Percentiles rank a stretch among this genome's conserved stretches.
These are phyloP conservation scores for Rugonectria rugulosa DNA, from an alignment of 2,329 filamentous ascomycete species.

Conservation along the genomic window DNA sequence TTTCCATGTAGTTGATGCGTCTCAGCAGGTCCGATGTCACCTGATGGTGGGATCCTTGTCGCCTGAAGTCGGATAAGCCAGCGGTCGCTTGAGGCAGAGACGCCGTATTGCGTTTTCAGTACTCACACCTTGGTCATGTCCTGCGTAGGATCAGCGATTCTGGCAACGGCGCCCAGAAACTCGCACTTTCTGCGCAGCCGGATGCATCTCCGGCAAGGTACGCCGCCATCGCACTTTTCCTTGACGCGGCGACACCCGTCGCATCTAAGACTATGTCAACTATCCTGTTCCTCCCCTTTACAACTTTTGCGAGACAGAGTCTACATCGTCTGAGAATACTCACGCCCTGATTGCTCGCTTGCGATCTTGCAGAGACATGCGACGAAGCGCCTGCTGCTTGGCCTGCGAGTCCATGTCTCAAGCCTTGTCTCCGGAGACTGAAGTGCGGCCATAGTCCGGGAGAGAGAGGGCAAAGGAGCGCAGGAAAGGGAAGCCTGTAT, in stretches of 20 bases:
- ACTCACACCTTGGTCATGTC: constrained; percentile 29
- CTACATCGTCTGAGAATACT: neutral
- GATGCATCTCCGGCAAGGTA: constrained; percentile 62
- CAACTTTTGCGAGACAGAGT: too few species aligned
- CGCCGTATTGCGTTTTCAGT: neutral
- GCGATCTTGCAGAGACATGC: neutral
- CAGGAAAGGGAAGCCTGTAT: too few species aligned
- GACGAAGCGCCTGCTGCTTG: neutral
- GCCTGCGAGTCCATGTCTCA: neutral
- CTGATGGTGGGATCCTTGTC: constrained; percentile 17
- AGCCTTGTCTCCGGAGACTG: neutral
- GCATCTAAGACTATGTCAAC: constrained; percentile 30
- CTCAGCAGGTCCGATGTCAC: constrained; percentile 28
- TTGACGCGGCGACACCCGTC: constrained; percentile 62
- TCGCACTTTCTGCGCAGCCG: constrained; percentile 44
- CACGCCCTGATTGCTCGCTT: neutral
- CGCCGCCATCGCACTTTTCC: constrained; percentile 63
- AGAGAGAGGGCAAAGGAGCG: too few species aligned
- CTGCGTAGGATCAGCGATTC: constrained; percentile 34
- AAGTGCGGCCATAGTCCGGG: neutral
- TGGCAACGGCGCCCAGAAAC: constrained; percentile 41
- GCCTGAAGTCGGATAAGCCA: constrained; percentile 24
- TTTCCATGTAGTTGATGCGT: constrained; percentile 49
- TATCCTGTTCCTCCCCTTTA: too few species aligned
- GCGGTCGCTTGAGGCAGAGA: neutral